These are phyloP conservation scores for Copromyces sp. DNA, from an alignment of 495 filamentous ascomycete genomes.

Conservation along the genomic window DNA sequence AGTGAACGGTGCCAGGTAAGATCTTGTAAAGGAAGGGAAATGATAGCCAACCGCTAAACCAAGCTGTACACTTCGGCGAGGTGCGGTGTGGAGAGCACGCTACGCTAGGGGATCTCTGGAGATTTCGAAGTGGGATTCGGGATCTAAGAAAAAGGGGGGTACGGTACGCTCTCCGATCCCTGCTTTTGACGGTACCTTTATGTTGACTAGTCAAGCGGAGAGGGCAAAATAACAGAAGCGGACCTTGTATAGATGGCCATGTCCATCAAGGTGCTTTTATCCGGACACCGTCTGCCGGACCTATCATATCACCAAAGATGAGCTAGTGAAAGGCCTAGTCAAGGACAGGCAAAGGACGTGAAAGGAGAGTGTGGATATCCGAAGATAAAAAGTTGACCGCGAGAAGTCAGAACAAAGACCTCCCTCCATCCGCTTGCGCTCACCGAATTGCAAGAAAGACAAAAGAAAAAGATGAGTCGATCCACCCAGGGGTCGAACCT, in stretches of 20 bases:
- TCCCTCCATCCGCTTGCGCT: background rate
- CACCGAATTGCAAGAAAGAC: background rate
- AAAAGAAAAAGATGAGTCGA: background rate
- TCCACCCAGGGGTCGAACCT: background rate
- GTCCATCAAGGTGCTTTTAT: background rate
- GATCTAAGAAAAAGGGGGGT: background rate
- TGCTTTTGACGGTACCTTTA: background rate
- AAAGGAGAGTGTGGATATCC: background rate
- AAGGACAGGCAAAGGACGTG: background rate
- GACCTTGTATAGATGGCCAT: background rate
- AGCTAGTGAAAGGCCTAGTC: background rate
- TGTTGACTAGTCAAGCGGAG: background rate
- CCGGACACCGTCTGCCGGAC: background rate
- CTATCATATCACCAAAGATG: background rate
- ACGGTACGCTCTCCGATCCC: background rate
- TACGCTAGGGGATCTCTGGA: background rate
- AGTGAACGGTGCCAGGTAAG: background rate
- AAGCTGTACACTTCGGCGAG: background rate
- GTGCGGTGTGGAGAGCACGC: background rate
- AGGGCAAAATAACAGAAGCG: background rate
- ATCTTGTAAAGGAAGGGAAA: background rate
- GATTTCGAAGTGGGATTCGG: background rate
- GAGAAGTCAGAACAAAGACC: background rate
- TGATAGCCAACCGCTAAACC: background rate
- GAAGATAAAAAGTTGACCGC: background rate